Evolutionary conservation across 2,329 filamentous ascomycete species (phyloP), one percentile per base, ranked within the genome.

Genomic region (Ceratocystiopsis brevicomis): DNA sequence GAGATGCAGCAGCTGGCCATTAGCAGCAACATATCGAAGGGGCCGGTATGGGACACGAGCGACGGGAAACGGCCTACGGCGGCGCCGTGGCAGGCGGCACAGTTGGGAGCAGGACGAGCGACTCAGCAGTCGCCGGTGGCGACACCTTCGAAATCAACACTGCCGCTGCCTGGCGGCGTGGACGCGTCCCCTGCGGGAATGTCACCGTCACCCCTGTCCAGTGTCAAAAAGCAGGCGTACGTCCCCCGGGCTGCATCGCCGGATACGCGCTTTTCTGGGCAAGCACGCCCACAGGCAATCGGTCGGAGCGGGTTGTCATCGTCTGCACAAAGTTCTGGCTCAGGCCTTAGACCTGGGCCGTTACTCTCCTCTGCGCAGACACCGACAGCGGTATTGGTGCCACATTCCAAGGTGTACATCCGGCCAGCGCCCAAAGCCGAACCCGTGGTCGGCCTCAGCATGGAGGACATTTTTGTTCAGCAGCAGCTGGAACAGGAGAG

Each of bases 391-490:
- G 13, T 15, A 4, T 53, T 75, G 10, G 56, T 69, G 2, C 73
- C 74, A 14, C 72, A 78, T 53, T 77, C 74, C 4, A 76, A 69
- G 52, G 73, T 63, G 32, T 80, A 69, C 61, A 71, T 71, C 33
- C 62, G 64, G 37, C 64, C 67, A 4, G 65, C 73, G 15, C 67
- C 70, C 17, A 77, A 75, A 44, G 64, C 71, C 1, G 80, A 83
- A 44, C 47, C 49, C 16, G 21, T 48, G 2, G 60, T 79, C 4
- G 80, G 83, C 3, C 63, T 86, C 13, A 86, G 80, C 33, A 79
- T 98, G 63, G 74, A 78, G 15, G 85, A 94, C 51, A 98, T 98
- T 45, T 80, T 96, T 14, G 77, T 78, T 9, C 77, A 93, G 54
- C 86, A 98, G 60, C 76, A 80, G 57, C 75, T 75, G 10, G 87